Base-by-base conservation (phyloP, 208 protist species). In the Trypanosoma congolense region DNA sequence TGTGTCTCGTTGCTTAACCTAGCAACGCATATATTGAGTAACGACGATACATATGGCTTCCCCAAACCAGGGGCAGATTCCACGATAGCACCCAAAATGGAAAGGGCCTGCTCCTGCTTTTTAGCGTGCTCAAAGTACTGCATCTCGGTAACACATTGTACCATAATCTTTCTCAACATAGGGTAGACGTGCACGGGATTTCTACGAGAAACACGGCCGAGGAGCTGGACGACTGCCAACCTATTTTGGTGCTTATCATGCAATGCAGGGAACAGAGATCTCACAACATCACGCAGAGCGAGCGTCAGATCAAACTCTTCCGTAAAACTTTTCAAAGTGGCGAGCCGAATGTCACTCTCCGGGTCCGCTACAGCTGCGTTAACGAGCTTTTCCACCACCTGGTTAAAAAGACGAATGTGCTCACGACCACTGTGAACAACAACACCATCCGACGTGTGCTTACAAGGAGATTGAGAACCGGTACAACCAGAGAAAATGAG, bases 221-320 rank as follows among this genome's bases (percentile, higher is more conserved):
- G 74, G 24, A 95, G 70, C 16, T 70, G 78, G 33, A 88, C 79
- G 2, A 79, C 83, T 21, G 78, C 85, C 36, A 90, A 62, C 35
- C 80, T 74, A 43, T 95, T 93, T 55, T 89, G 80, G 49, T 90
- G 78, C 55, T 92, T 87, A 70, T 95, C 86, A 61, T 92, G 70
- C 29, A 95, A 66, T 18, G 85, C 85, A 14, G 83, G 84, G 54
- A 87, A 86, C 6, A 93, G 70, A 18, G 75, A 67, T 2, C 70
- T 75, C 33, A 73, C 77, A 44, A 90, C 70, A 26, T 86, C 77
- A 56, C 91, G 81, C 38, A 86, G 53, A n/a, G 89, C 75, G 30
- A 95, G 70, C 21, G 80, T 85, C 42, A 72, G 58, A 64, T 95
- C 86, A 54, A 76, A 92, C 54, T 75, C 75, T 14, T 57, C 48